Percentiles rank a stretch among this genome's conserved stretches.
These are phyloP conservation scores for Chlorophyllum brunneum DNA, from an alignment of 768 basidiomycete genomes.

Conservation along the genomic window DNA sequence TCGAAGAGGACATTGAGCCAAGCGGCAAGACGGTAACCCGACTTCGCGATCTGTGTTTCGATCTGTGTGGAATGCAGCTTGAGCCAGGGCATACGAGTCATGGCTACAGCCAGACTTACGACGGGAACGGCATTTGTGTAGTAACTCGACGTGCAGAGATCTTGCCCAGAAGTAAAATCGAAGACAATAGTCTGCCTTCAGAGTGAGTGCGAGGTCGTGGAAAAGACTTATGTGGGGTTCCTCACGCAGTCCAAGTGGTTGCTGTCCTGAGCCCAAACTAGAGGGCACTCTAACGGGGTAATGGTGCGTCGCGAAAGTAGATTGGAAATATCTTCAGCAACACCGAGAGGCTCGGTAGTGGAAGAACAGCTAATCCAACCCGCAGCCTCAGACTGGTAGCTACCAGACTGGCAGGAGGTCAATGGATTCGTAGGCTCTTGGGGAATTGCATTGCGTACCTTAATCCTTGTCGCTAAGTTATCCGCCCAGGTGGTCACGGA, in stretches of 20 bases:
- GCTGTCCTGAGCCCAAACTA: constrained; percentile 44
- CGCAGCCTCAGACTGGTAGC: constrained; percentile 25
- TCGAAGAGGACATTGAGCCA: constrained; percentile 50
- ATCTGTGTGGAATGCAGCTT: constrained; percentile 25
- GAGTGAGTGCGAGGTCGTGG: not conserved
- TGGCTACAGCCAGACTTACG: constrained; percentile 19
- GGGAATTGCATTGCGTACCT: constrained; percentile 19
- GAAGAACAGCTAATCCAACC: constrained; percentile 39
- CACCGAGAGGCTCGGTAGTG: constrained; percentile 26
- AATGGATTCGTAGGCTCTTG: not conserved
- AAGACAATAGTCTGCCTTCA: constrained; percentile 38
- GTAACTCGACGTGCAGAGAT: constrained; percentile 43
- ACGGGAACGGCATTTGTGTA: constrained; percentile 31
- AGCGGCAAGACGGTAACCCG: constrained; percentile 45
- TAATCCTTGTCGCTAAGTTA: constrained; percentile 36
- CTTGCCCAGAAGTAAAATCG: constrained; percentile 32
- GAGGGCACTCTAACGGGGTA: constrained; percentile 40
- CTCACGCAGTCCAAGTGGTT: constrained; percentile 43
- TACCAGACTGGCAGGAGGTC: constrained; percentile 24
- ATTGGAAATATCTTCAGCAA: constrained; percentile 28
- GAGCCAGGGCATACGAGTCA: not conserved
- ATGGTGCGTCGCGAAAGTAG: constrained; percentile 28
- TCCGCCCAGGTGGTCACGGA: constrained; percentile 37
- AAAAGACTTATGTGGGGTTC: not conserved
- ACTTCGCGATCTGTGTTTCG: constrained; percentile 42